Conservation (phyloP, 441 rosid species). For the Mallotus repandus region DNA sequence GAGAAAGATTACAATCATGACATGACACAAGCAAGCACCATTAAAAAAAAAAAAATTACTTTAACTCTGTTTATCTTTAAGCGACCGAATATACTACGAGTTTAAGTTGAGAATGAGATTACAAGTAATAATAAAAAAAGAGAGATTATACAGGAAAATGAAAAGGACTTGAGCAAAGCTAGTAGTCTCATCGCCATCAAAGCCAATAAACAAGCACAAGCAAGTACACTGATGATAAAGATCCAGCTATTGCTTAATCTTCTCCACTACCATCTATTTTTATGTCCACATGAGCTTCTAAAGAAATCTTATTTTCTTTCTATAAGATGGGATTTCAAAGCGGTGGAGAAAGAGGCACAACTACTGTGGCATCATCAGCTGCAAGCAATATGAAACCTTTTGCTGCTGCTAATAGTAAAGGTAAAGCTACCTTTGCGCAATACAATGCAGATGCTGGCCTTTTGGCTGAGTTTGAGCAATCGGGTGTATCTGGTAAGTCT, state of each 20-base stretch:
- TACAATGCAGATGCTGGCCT: constrained; percentile 74
- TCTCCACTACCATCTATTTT: not conserved
- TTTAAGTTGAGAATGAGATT: not conserved
- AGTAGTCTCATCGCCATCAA: constrained; percentile 1
- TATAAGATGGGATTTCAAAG: constrained; percentile 17
- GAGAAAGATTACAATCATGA: not conserved
- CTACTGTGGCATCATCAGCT: constrained; percentile 32
- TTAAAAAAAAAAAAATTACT: not conserved
- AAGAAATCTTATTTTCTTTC: not conserved
- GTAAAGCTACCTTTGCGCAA: constrained; percentile 47
- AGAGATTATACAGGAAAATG: not conserved
- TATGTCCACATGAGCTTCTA: constrained; percentile 17
- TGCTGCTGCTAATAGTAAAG: constrained; percentile 19
- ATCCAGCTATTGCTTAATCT: constrained; percentile 12
- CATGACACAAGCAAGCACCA: not conserved
- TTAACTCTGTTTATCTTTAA: no score
- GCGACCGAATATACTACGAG: not conserved
- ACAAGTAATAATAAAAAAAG: not conserved
- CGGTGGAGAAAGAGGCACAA: constrained; percentile 20
- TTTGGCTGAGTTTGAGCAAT: constrained; percentile 68
- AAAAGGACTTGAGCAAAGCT: constrained; percentile 2
- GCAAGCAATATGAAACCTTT: constrained; percentile 54
- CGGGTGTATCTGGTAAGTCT: constrained; percentile 58
- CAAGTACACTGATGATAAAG: constrained; percentile 28
- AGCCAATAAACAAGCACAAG: constrained; percentile 26